Conservation (phyloP, 2,329 filamentous ascomycete genomes). For the Erysiphe pulchra region DNA sequence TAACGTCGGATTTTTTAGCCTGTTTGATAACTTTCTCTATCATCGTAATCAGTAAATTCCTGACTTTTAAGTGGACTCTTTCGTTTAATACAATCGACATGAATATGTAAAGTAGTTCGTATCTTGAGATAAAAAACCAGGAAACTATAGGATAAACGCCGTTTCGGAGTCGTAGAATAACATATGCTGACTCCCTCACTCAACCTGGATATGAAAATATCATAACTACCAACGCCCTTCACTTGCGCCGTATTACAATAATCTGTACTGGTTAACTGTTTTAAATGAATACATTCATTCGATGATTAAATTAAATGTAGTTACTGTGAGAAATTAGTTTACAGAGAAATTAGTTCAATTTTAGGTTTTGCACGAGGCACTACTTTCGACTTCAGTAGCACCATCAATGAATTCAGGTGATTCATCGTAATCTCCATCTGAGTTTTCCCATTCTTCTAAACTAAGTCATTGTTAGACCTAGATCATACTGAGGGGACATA, state of each 20-base stretch:
- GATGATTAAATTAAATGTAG: background rate
- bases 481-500: slow-evolving; percentile 6
- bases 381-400: slow-evolving; percentile 10
- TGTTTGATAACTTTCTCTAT: background rate
- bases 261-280: background rate
- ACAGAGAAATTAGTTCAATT: background rate
- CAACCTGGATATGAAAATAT: background rate
- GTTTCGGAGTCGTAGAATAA: background rate
- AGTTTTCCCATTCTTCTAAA: slow-evolving; percentile 12
- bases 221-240: background rate
- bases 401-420: slow-evolving; percentile 30
- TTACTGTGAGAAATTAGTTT: background rate
- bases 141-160: background rate
- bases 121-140: background rate
- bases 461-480: slow-evolving; percentile 1
- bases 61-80: background rate
- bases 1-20: background rate
- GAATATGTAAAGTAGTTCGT: background rate
- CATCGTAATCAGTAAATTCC: background rate
- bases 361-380: background rate
- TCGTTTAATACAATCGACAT: background rate
- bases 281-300: background rate
- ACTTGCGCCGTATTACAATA: background rate
- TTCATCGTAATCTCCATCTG: slow-evolving; percentile 15
- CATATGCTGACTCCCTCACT: background rate